Evolutionary conservation across 129 eudicot genomes (phyloP).

Genomic region (Deinandra increscens): DNA sequence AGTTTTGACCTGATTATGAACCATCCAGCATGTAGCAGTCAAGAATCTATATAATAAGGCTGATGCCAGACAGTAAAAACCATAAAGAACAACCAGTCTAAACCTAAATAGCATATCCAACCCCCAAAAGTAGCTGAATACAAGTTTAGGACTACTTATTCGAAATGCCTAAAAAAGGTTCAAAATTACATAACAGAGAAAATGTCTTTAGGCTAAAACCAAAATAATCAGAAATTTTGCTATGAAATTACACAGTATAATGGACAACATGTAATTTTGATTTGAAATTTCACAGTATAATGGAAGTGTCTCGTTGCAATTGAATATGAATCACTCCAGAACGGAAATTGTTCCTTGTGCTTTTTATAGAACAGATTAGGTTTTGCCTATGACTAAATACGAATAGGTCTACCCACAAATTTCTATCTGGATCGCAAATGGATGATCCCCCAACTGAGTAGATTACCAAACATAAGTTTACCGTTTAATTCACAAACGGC

Average conservation of each 20-base stretch:
- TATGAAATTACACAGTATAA: too few species aligned
- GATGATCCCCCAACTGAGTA: neutral
- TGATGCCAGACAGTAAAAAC: neutral
- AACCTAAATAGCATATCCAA: neutral
- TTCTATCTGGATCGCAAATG: neutral
- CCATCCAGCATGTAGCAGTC: slow-evolving; percentile 2
- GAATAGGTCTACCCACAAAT: too few species aligned
- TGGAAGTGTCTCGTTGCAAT: too few species aligned
- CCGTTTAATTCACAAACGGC: neutral
- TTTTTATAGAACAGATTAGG: neutral
- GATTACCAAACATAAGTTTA: neutral
- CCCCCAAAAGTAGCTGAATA: neutral
- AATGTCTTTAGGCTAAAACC: too few species aligned
- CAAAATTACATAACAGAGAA: too few species aligned
- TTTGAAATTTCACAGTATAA: neutral
- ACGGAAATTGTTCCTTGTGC: too few species aligned
- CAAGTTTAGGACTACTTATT: too few species aligned
- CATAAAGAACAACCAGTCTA: slow-evolving; percentile 10
- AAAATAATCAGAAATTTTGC: too few species aligned
- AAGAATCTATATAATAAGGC: neutral
- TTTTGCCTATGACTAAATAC: slow-evolving; percentile 1
- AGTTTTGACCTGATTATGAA: slow-evolving; percentile 21
- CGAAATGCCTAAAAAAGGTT: too few species aligned
- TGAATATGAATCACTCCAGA: too few species aligned
- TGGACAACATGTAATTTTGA: neutral